A percentile compares a stretch with the other conserved stretches of the same genome.
These are phyloP conservation scores for Batkoa obscura DNA, from an alignment of 371 early-diverging fungal genomes.

Conservation along the genomic window DNA sequence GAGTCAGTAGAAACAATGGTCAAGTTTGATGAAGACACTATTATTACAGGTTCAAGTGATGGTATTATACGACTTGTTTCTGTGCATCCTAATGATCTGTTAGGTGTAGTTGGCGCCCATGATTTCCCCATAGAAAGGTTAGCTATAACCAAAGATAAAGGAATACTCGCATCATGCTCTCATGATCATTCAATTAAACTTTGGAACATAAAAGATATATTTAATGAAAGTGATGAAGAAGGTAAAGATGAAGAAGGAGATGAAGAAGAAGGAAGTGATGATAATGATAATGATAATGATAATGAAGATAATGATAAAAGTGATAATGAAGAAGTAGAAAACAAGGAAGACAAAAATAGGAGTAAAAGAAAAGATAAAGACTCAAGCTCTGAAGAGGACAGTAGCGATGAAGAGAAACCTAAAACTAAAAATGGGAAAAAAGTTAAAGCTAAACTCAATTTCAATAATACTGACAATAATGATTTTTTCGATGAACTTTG, in stretches of 20 bases:
- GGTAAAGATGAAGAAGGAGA: slow-evolving; percentile 17
- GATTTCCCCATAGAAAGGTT: slow-evolving; percentile 74
- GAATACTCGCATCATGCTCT: slow-evolving; percentile 50
- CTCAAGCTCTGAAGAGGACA: no score
- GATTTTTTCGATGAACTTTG: no score
- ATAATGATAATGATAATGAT: neutral
- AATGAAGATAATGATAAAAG: neutral
- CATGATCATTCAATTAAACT: slow-evolving; percentile 72
- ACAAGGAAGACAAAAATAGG: neutral
- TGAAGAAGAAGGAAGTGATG: neutral
- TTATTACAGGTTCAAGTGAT: slow-evolving; percentile 77
- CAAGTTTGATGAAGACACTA: slow-evolving; percentile 56
- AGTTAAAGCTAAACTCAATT: no score
- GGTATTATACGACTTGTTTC: slow-evolving; percentile 45
- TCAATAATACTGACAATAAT: no score
- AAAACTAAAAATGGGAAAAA: no score
- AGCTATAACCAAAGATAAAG: slow-evolving; percentile 33
- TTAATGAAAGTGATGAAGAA: slow-evolving; percentile 19
- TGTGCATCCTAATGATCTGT: slow-evolving; percentile 17
- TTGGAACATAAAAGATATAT: slow-evolving; percentile 53
- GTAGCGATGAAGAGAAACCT: no score
- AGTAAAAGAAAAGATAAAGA: neutral
- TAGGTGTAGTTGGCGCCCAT: slow-evolving; percentile 73
- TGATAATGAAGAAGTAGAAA: neutral
- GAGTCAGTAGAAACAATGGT: slow-evolving; percentile 62